These are phyloP conservation scores for Tetraselmis striata DNA, from an alignment of 139 green algal genomes.

Conservation along the genomic window DNA sequence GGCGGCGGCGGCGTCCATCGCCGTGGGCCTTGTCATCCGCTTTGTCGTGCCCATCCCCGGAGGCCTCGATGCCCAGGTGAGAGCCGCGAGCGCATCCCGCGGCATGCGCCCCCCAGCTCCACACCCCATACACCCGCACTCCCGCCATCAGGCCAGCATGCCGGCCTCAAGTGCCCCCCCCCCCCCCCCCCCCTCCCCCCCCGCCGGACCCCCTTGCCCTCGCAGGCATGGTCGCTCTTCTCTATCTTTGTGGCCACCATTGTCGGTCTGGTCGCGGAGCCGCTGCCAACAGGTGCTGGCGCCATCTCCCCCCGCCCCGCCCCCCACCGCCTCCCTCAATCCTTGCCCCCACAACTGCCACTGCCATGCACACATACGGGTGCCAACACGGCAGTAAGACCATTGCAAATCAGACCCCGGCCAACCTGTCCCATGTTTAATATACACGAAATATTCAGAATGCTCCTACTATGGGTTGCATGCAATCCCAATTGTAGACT, in stretches of 20 bases:
- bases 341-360: not conserved
- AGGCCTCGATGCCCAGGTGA: constrained; percentile 42
- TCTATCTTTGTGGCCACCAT: constrained; percentile 94
- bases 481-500: no score
- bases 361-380: no score
- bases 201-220: constrained; percentile 11
- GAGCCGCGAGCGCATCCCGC: not conserved
- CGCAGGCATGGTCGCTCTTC: constrained; percentile 81
- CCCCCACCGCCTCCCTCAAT: not conserved
- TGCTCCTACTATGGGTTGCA: no score
- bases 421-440: no score
- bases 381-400: no score
- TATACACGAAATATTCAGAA: no score
- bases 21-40: constrained; percentile 67
- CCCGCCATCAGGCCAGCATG: no score
- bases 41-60: constrained; percentile 80
- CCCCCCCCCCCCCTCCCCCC: no score
- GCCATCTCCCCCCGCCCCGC: not conserved
- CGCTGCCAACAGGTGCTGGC: constrained; percentile 70
- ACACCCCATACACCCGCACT: no score
- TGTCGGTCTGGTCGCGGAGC: constrained; percentile 82
- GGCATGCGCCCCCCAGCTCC: no score
- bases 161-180: not conserved
- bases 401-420: no score
- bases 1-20: constrained; percentile 57